Conservation (phyloP, 768 basidiomycete species). For the Suillus fuscotomentosus region DNA sequence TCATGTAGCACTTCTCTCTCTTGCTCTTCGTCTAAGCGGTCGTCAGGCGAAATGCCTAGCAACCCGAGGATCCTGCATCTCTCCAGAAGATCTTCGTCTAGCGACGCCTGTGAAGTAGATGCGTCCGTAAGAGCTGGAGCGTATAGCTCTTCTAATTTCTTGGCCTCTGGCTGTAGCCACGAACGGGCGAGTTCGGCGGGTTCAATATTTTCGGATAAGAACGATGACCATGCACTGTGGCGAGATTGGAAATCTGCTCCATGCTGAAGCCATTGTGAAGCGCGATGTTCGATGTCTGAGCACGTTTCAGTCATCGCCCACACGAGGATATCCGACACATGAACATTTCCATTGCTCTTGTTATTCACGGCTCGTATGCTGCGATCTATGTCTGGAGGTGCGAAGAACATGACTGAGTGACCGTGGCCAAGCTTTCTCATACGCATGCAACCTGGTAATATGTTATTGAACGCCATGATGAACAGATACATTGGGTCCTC, state of each 20-base stretch:
- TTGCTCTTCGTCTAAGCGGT: constrained; percentile 43
- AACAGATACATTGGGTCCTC: constrained; percentile 4
- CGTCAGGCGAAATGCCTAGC: constrained; percentile 12
- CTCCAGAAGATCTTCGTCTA: constrained; percentile 20
- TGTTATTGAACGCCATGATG: neutral
- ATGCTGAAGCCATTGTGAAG: constrained; percentile 43
- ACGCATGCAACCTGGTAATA: constrained; percentile 48
- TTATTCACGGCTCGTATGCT: constrained; percentile 31
- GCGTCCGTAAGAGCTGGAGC: constrained; percentile 10
- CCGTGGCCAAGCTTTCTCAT: constrained; percentile 49
- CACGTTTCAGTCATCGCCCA: constrained; percentile 49
- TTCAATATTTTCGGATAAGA: constrained; percentile 10
- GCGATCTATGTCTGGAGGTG: constrained; percentile 41
- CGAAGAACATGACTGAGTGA: constrained; percentile 49
- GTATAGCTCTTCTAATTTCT: constrained; percentile 36
- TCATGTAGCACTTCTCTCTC: constrained; percentile 45
- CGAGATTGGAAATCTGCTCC: constrained; percentile 34
- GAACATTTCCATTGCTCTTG: constrained; percentile 11
- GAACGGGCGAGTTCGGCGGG: constrained; percentile 5
- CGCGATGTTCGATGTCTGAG: constrained; percentile 33
- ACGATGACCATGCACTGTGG: constrained; percentile 16
- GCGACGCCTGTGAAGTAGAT: neutral
- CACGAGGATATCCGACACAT: constrained; percentile 37
- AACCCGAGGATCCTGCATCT: constrained; percentile 30
- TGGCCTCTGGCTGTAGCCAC: constrained; percentile 43